Evolutionary conservation across 2,329 filamentous ascomycete species (phyloP).

Genomic region (Fonsecaea pedrosoi): DNA sequence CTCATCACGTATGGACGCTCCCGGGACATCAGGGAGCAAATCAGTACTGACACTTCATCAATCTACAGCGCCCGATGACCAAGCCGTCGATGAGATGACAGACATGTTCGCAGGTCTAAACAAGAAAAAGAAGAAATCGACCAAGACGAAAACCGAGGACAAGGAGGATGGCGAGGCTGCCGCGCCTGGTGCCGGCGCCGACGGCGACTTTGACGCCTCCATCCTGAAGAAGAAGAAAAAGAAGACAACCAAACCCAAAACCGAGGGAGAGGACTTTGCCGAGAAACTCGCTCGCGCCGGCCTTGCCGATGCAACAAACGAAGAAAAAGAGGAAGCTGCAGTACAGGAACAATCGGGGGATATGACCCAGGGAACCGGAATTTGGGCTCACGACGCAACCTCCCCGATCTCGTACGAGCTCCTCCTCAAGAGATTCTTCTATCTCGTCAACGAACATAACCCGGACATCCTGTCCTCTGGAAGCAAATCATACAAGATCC

Average conservation of each 20-base stretch:
- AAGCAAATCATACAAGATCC: conserved; percentile 97
- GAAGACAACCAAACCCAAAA: conserved; percentile 69
- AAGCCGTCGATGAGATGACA: conserved; percentile 69
- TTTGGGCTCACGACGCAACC: conserved; percentile 83
- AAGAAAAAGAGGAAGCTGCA: conserved; percentile 58
- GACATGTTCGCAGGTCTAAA: conserved; percentile 72
- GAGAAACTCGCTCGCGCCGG: conserved; percentile 47
- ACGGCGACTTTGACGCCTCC: conserved; percentile 69
- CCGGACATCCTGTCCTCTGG: conserved; percentile 90
- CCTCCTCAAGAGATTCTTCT: conserved; percentile 91
- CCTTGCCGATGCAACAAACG: conserved; percentile 57
- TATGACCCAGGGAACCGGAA: conserved; percentile 84
- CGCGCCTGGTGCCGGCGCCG: conserved; percentile 57
- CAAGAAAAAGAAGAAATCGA: conserved; percentile 74
- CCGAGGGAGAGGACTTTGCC: conserved; percentile 69
- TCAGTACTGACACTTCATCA: conserved; percentile 38
- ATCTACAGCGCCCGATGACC: conserved; percentile 53
- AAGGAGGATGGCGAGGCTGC: conserved; percentile 57
- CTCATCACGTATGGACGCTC: conserved; percentile 43
- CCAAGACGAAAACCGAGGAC: conserved; percentile 62
- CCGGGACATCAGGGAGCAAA: conserved; percentile 28
- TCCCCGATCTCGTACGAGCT: conserved; percentile 82
- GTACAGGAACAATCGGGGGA: conserved; percentile 65
- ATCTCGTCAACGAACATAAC: conserved; percentile 91
- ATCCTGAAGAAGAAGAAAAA: conserved; percentile 87